These are phyloP conservation scores for Vitellaria paradoxa DNA, from an alignment of 179 eudicot genomes.

Conservation along the genomic window DNA sequence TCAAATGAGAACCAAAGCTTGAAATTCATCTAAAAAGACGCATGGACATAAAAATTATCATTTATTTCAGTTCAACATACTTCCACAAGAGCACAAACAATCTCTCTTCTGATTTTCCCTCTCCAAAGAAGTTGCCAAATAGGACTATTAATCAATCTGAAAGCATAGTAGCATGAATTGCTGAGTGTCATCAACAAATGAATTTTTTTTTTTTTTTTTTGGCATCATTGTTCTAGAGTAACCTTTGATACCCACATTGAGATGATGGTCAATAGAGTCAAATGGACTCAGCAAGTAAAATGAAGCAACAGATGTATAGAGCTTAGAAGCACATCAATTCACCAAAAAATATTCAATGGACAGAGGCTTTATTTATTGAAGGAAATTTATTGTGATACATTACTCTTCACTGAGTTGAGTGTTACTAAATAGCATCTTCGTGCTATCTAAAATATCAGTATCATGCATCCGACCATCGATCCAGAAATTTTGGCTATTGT, in stretches of 20 bases:
- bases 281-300: not conserved
- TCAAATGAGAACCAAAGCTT: constrained; percentile 1
- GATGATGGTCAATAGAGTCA: not conserved
- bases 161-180: not conserved
- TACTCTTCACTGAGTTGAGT: not conserved
- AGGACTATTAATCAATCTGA: not conserved
- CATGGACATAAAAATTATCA: not conserved
- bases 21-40: not conserved
- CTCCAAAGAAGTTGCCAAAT: not conserved
- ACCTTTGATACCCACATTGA: not conserved
- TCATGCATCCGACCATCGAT: not conserved
- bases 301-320: not conserved
- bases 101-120: not conserved
- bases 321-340: not conserved
- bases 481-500: not conserved
- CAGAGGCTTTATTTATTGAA: not conserved
- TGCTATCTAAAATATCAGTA: not conserved
- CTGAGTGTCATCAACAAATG: not conserved
- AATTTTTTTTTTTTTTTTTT: not conserved
- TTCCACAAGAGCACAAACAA: not conserved
- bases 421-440: not conserved
- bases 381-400: not conserved
- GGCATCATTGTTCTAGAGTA: not conserved
- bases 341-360: not conserved
- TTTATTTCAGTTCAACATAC: not conserved